These are phyloP conservation scores for Colletotrichum tofieldiae DNA, from an alignment of 2,329 filamentous ascomycete species.

Conservation along the genomic window DNA sequence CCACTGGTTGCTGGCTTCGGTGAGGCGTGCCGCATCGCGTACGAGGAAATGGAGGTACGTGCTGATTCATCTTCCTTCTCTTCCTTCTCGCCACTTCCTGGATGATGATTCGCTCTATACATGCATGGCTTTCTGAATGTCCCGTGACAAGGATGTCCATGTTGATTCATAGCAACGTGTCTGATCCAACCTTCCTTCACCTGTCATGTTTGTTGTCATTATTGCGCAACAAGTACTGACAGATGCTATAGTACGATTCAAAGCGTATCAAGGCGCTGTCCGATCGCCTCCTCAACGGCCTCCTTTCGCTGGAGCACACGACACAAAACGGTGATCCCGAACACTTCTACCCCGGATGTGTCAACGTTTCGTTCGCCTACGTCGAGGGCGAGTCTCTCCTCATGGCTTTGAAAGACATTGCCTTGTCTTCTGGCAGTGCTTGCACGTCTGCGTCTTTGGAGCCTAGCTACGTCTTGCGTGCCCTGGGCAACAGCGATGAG, in stretches of 20 bases:
- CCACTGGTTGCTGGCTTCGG: constrained; percentile 93
- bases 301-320: constrained; percentile 93
- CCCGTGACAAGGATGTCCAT: constrained; percentile 72
- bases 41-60: constrained; percentile 91
- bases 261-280: constrained; percentile 88
- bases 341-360: constrained; percentile 93
- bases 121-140: constrained; percentile 93
- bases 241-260: constrained; percentile 81
- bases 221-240: constrained; percentile 22
- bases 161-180: constrained; percentile 79
- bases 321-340: constrained; percentile 88
- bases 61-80: constrained; percentile 31
- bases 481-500: constrained; percentile 96
- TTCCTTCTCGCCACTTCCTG: constrained; percentile 44
- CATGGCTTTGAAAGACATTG: constrained; percentile 99
- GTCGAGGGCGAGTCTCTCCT: constrained; percentile 97
- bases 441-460: constrained; percentile 98
- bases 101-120: constrained; percentile 87
- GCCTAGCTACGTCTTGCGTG: constrained; percentile 95
- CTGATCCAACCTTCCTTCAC: constrained; percentile 62
- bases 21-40: constrained; percentile 93
- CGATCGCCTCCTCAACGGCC: constrained; percentile 84
- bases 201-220: constrained; percentile 7
- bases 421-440: constrained; percentile 94
- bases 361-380: constrained; percentile 98